phyloP scores from a whole-genome alignment of 129 eudicot genomes.

The Tagetes erecta region DNA sequence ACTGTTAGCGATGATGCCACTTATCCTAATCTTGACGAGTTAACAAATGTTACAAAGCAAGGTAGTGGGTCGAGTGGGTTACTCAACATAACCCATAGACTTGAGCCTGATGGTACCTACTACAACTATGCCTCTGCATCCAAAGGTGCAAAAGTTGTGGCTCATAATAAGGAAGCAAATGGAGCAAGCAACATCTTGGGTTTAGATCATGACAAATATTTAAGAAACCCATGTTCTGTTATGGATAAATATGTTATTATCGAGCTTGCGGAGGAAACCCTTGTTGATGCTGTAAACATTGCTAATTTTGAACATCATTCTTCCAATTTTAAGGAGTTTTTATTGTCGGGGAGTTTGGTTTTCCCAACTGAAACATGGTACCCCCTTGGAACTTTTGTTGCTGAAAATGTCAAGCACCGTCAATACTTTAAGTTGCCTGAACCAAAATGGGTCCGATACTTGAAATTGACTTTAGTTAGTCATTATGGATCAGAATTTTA shows the following conservation, averaged over 20 bases:
- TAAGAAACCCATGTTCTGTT: constrained; percentile 92
- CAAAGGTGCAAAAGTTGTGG: constrained; percentile 93
- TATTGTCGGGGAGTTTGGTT: constrained; percentile 71
- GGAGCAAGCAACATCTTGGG: constrained; percentile 88
- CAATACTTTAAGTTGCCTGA: constrained; percentile 78
- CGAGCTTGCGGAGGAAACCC: constrained; percentile 88
- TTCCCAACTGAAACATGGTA: constrained; percentile 80
- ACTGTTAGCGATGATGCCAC: constrained; percentile 39
- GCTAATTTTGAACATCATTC: constrained; percentile 96
- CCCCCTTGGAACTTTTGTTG: constrained; percentile 72
- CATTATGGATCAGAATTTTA: constrained; percentile 95
- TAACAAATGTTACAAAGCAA: constrained; percentile 45
- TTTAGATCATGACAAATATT: constrained; percentile 82
- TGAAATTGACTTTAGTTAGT: constrained; percentile 68
- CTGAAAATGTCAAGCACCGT: constrained; percentile 77
- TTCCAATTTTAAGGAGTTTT: constrained; percentile 78
- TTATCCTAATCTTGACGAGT: constrained; percentile 56
- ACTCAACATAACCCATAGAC: constrained; percentile 81
- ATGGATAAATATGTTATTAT: constrained; percentile 68
- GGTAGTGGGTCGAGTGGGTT: constrained; percentile 38
- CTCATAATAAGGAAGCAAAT: constrained; percentile 83
- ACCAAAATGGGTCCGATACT: constrained; percentile 84
- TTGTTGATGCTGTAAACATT: constrained; percentile 82
- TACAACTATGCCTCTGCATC: constrained; percentile 86
- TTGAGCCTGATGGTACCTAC: constrained; percentile 88